Conservation (phyloP, 1,284 basidiomycete species). For the Phlebopus sp. region DNA sequence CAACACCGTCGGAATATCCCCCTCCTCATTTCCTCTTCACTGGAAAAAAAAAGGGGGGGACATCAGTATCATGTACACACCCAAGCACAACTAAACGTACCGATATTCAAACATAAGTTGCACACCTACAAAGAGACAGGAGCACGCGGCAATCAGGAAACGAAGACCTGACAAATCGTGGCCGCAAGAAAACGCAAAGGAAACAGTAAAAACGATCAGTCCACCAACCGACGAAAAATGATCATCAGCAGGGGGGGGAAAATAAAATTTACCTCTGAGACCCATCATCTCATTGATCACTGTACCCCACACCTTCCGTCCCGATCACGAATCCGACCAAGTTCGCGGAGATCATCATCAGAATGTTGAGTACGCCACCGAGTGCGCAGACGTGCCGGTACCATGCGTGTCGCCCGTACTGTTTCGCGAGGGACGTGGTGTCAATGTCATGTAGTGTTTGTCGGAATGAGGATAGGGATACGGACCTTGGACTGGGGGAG, state of each 20-base stretch:
- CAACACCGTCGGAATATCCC: constrained; percentile 65
- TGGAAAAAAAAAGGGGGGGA: constrained; percentile 16
- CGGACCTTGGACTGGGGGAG: too few relatives aligned
- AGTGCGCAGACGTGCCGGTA: constrained; percentile 85
- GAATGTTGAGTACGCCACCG: constrained; percentile 83
- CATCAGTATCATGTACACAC: not conserved
- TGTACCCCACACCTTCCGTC: constrained; percentile 75
- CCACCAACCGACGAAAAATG: not conserved
- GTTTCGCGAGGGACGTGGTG: constrained; percentile 8
- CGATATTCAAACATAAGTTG: constrained; percentile 97
- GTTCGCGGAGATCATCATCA: constrained; percentile 93
- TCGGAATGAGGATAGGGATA: too few relatives aligned
- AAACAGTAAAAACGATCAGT: not conserved
- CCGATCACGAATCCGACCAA: constrained; percentile 96
- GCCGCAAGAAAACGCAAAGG: not conserved
- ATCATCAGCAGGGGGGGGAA: not conserved
- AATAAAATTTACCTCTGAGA: constrained; percentile 49
- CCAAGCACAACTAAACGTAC: constrained; percentile 32
- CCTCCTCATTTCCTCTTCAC: constrained; percentile 48
- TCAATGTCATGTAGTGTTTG: too few relatives aligned
- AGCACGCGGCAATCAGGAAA: constrained; percentile 65
- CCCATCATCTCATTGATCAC: constrained; percentile 66
- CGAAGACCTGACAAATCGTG: constrained; percentile 44
- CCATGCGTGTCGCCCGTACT: constrained; percentile 75
- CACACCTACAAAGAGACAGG: constrained; percentile 76